Evolutionary conservation across 352 stramenopile species (phyloP), one percentile per base, ranked within the genome.

Genomic region (Pythium plurisporium): DNA sequence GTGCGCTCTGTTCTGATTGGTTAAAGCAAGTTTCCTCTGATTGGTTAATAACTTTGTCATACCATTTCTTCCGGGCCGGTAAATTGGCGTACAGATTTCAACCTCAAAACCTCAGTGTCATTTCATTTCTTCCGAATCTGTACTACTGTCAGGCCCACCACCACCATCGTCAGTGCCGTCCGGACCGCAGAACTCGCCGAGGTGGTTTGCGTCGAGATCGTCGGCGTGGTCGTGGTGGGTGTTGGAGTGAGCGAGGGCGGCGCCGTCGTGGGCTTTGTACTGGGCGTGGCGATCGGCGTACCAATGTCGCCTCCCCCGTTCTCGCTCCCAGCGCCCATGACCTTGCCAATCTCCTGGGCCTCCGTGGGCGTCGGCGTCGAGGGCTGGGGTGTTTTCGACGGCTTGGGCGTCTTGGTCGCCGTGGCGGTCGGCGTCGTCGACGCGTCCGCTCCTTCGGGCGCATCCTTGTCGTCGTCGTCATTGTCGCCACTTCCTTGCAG

Each of bases 301-400:
- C 49, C 49, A 29, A 56, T 47, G 15, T 56, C 34, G 15, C 26
- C 38, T 15, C 22, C 23, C 17, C 14, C 19, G 19, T 23, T 56
- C 6, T 19, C 36, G 49, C 34, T 45, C 15, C 20, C 14, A 2
- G 36, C 37, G 14, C 23, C 37, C 20, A 47, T 56, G 23, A 47
- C 25, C 34, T 42, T 56, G 14, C 49, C 49, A 19, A 56, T 46
- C 23, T 42, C 31, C 20, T 42, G 33, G 2, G 8, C 29, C 25
- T 40, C 19, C 3, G 23, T 22, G 3, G 49, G 49, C 7, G 17
- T 23, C 14, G 36, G 11, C 15, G 49, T 56, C 36, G 49, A 29
- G 8, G 38, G 23, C 36, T 56, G 46, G 36, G 49, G 49, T 0
- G 49, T 56, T 37, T 56, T 56, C 25, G 49, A 47, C 36, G 49